Conservation (phyloP, 805 yeast species). For the Clavispora fructus region DNA sequence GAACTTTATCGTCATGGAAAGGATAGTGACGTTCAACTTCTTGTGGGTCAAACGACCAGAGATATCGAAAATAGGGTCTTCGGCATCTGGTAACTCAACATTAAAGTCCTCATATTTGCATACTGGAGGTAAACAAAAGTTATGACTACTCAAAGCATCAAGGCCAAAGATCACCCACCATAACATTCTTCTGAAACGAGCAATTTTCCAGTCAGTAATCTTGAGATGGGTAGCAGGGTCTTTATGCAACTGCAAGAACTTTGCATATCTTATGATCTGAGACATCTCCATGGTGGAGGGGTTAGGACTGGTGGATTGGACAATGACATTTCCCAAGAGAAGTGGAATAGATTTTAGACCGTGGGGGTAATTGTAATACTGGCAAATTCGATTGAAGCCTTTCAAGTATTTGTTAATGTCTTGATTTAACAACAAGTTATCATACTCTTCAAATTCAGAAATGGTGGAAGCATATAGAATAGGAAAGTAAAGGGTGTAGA, state of each 20-base stretch:
- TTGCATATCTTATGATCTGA: constrained; percentile 51
- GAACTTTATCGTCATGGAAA: constrained; percentile 51
- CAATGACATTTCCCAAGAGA: constrained; percentile 43
- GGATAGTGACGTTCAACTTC: constrained; percentile 38
- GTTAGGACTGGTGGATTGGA: constrained; percentile 50
- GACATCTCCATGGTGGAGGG: constrained; percentile 54
- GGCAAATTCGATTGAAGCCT: constrained; percentile 46
- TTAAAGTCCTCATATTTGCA: constrained; percentile 50
- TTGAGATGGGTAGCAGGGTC: constrained; percentile 54
- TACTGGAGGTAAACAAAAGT: constrained; percentile 50
- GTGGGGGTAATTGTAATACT: constrained; percentile 47
- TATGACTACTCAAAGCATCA: constrained; percentile 53
- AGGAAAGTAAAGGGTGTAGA: constrained; percentile 47
- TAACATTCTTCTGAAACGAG: constrained; percentile 50
- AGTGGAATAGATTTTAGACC: constrained; percentile 39
- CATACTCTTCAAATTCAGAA: constrained; percentile 55
- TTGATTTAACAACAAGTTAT: constrained; percentile 40
- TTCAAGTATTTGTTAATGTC: constrained; percentile 47
- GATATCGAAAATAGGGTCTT: constrained; percentile 30
- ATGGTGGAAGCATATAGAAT: constrained; percentile 54
- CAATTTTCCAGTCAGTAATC: constrained; percentile 41
- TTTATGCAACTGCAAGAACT: constrained; percentile 50
- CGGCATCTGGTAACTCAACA: constrained; percentile 50
- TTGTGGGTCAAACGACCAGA: constrained; percentile 26
- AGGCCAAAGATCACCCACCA: constrained; percentile 66